These are phyloP conservation scores for Penicillium arizonense DNA, from an alignment of 495 filamentous ascomycete genomes.

Conservation along the genomic window DNA sequence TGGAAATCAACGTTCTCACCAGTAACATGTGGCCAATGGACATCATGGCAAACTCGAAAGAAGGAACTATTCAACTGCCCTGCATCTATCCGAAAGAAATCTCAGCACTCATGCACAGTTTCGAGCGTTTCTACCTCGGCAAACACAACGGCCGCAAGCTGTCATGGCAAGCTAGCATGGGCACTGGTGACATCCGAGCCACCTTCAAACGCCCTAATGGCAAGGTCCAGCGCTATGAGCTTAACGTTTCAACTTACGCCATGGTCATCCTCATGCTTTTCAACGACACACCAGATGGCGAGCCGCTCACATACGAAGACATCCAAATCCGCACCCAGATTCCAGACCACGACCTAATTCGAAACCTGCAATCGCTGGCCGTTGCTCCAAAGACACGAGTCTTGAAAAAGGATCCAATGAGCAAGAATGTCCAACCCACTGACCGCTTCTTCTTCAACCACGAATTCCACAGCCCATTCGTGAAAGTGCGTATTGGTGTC, in stretches of 20 bases:
- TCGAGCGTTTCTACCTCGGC: constrained; percentile 84
- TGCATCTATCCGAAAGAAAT: constrained; percentile 76
- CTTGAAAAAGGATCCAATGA: constrained; percentile 78
- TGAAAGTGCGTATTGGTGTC: constrained; percentile 84
- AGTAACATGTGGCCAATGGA: constrained; percentile 94
- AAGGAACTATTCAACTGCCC: constrained; percentile 48
- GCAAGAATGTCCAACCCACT: constrained; percentile 73
- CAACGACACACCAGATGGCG: constrained; percentile 68
- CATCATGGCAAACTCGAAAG: constrained; percentile 63
- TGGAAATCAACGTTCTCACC: constrained; percentile 83
- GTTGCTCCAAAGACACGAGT: constrained; percentile 83
- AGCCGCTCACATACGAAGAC: constrained; percentile 75
- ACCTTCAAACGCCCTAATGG: constrained; percentile 70
- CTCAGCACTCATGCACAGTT: constrained; percentile 75
- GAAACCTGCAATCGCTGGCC: constrained; percentile 80
- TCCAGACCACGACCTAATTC: constrained; percentile 70
- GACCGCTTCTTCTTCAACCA: constrained; percentile 87
- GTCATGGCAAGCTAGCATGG: constrained; percentile 81
- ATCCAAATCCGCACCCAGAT: constrained; percentile 84
- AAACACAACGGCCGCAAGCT: constrained; percentile 84
- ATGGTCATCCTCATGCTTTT: constrained; percentile 90
- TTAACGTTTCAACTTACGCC: constrained; percentile 89
- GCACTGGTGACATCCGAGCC: constrained; percentile 82
- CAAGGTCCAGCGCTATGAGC: constrained; percentile 76
- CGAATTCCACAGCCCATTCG: constrained; percentile 74